These are phyloP conservation scores for Neoboletus subvelutipes DNA, from an alignment of 768 basidiomycete species.

Conservation along the genomic window DNA sequence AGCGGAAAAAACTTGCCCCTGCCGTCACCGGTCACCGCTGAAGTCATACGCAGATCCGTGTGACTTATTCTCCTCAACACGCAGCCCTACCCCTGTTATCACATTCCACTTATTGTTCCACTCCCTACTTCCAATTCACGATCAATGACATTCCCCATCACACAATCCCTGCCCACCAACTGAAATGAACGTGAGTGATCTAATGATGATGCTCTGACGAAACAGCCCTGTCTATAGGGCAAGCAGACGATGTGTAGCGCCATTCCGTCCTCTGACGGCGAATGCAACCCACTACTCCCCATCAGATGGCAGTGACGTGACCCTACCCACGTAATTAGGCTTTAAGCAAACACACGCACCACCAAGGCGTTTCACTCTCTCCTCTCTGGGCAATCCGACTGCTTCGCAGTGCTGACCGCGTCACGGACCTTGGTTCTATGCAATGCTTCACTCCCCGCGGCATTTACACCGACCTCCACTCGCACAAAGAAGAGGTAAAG, in stretches of 20 bases:
- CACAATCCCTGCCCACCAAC: conserved; percentile 8
- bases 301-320: conserved; percentile 35
- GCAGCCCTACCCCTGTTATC: conserved; percentile 20
- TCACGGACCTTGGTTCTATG: conserved; percentile 25
- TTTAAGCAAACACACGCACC: conserved; percentile 37
- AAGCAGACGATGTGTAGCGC: conserved; percentile 11
- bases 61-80: conserved; percentile 18
- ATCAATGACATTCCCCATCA: conserved; percentile 23
- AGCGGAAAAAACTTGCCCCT: conserved; percentile 14
- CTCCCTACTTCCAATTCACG: conserved; percentile 21
- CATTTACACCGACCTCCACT: conserved; percentile 23
- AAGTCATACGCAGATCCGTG: conserved; percentile 35
- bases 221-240: conserved; percentile 14
- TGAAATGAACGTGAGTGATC: conserved; percentile 18
- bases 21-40: conserved; percentile 29
- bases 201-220: conserved; percentile 13
- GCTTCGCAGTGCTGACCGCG: conserved; percentile 15
- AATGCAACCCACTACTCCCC: conserved; percentile 11
- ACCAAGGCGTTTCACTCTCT: conserved; percentile 18
- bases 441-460: conserved; percentile 32
- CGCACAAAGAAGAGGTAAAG: conserved; percentile 13
- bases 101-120: conserved; percentile 16
- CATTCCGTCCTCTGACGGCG: conserved; percentile 14
- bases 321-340: conserved; percentile 36
- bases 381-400: conserved; percentile 18